Base-by-base conservation (phyloP, 495 filamentous ascomycete species). In the Daldinia bambusicola region DNA sequence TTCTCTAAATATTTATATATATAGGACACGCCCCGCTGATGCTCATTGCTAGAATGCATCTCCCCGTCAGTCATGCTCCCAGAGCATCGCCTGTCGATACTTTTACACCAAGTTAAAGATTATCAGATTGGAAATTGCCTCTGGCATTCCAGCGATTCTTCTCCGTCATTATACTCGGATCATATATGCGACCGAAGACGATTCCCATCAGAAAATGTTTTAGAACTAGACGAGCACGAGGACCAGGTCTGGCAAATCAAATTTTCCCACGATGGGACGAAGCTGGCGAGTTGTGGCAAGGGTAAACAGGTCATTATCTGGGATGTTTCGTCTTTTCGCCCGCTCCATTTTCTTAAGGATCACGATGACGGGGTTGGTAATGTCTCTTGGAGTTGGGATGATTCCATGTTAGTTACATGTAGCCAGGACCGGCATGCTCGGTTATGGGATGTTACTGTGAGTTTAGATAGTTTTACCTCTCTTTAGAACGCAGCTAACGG, bases 21-120 rank as follows among this genome's bases (percentile, higher is more conserved):
- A 9, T 59, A 61, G 38, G 61, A 13, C 18, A 22, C 0, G 18
- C 63, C 7, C 26, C 20, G 45, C 72, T 79, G 55, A 57, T 55
- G 58, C 40, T 65, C 48, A 26, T 45, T 50, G n/a, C 12, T 62
- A 96, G 93, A 86, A 82, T 97, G 88, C 36, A 96, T 99, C 64
- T 96, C 96, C 4, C 95, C 95, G 1, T 94, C 93, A n/a, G 92
- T 97, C 26, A 98, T 99, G 96, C 92, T 99, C 55, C 96, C 95
- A 5, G 92, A 96, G 71, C 93, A 96, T 78, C 92, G 95, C 12
- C 84, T 99, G n/a, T 93, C 92, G 7, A 83, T 87, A 30, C 80
- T 99, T n/a, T 80, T 99, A 55, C 84, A 92, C 55, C 87, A 95
- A 62, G 88, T 96, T 31, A 97, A 98, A 75, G 82, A 88, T 55